Conservation (phyloP, 2,329 filamentous ascomycete species). For the Cordyceps fumosorosea region DNA sequence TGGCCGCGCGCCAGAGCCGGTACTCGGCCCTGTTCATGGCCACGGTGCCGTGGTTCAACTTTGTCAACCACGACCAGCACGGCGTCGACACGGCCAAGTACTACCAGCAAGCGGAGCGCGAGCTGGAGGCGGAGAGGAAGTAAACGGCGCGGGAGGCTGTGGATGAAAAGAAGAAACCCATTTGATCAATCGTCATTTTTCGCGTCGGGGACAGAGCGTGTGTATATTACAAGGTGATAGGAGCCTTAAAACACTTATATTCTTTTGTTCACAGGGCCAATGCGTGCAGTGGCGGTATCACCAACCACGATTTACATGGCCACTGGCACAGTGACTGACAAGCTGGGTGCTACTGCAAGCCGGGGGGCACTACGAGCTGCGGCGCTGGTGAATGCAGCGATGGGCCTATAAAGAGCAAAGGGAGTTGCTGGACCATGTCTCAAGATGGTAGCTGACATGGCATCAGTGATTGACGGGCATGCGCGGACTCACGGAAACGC, state of each 20-base stretch:
- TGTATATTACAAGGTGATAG: constrained; percentile 12
- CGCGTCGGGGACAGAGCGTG: constrained; percentile 7
- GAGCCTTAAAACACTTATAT: constrained; percentile 1
- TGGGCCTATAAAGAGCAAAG: not conserved
- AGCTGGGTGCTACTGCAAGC: not conserved
- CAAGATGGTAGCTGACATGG: not conserved
- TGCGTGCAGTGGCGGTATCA: not conserved
- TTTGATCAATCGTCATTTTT: constrained; percentile 1
- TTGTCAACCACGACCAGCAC: constrained; percentile 94
- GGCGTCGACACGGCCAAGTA: constrained; percentile 98
- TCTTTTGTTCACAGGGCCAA: not conserved
- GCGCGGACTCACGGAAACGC: not conserved
- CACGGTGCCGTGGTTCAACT: constrained; percentile 93
- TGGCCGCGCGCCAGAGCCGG: constrained; percentile 85
- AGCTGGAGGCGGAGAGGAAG: constrained; percentile 69
- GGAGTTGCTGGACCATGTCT: not conserved
- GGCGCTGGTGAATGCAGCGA: not conserved
- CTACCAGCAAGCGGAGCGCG: constrained; percentile 89
- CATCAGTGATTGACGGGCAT: not conserved
- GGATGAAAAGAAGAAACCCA: not conserved
- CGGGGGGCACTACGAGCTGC: not conserved
- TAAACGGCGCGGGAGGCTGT: not conserved
- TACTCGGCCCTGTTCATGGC: constrained; percentile 81
- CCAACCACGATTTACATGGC: not conserved
- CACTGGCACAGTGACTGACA: not conserved